These are phyloP conservation scores for Microbotryum intermedium DNA, from an alignment of 1,284 basidiomycete genomes.

Conservation along the genomic window DNA sequence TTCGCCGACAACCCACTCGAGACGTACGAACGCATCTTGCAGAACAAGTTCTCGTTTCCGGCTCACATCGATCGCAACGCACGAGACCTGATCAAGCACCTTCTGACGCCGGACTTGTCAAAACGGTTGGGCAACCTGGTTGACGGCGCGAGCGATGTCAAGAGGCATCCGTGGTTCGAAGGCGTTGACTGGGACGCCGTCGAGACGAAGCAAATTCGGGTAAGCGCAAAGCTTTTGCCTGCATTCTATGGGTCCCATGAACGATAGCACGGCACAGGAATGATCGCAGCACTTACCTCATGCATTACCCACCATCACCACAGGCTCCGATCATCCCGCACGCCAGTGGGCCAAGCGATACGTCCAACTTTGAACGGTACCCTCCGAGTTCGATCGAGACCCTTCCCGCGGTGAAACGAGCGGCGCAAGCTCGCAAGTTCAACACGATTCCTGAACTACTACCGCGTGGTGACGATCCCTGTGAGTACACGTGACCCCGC, in stretches of 20 bases:
- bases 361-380: conserved; percentile 35
- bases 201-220: conserved; percentile 28
- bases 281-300: not conserved
- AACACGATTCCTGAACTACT: conserved; percentile 6
- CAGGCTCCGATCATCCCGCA: conserved; percentile 35
- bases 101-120: conserved; percentile 32
- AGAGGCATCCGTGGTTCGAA: conserved; percentile 35
- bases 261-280: too few species aligned
- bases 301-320: not conserved
- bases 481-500: not conserved
- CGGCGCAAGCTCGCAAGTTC: conserved; percentile 15
- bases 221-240: conserved; percentile 1
- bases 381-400: conserved; percentile 25
- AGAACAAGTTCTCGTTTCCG: conserved; percentile 31
- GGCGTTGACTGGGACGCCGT: conserved; percentile 35
- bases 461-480: conserved; percentile 14
- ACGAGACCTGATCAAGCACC: conserved; percentile 30
- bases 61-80: conserved; percentile 30
- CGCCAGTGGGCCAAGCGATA: conserved; percentile 28
- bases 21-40: conserved; percentile 36
- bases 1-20: conserved; percentile 32
- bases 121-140: conserved; percentile 35
- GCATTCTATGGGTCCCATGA: not conserved
- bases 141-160: conserved; percentile 33
- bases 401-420: conserved; percentile 32